Percentiles rank a stretch among this genome's conserved stretches.
Conservation (phyloP, 257 asterid genomes). For the Sherardia arvensis region DNA sequence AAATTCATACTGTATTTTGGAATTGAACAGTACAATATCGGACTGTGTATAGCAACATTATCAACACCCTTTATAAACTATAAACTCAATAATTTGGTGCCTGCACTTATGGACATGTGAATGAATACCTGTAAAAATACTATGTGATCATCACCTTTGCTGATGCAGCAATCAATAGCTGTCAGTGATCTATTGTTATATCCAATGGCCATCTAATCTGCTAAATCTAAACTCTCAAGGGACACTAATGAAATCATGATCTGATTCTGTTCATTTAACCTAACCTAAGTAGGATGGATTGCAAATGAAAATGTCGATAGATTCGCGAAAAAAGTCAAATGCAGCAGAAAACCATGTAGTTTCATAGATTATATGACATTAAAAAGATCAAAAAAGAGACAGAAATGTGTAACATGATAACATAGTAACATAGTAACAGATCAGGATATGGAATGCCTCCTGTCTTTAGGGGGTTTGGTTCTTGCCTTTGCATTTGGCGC, state of each 20-base stretch:
- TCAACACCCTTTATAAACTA: no score
- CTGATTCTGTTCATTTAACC: background rate
- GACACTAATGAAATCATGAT: background rate
- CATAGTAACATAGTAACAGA: background rate
- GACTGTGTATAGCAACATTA: no score
- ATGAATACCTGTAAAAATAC: background rate
- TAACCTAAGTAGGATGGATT: background rate
- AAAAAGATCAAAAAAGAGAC: constrained; percentile 4
- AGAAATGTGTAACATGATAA: background rate
- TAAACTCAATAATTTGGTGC: background rate
- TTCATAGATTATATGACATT: background rate
- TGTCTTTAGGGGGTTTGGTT: constrained; percentile 44
- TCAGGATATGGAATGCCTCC: constrained; percentile 75
- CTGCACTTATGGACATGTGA: background rate
- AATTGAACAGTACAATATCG: no score
- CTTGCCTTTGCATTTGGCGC: constrained; percentile 27
- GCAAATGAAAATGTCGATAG: background rate
- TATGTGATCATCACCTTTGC: background rate
- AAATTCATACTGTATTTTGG: no score
- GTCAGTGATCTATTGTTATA: background rate
- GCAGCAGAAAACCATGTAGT: background rate
- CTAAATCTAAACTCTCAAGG: background rate
- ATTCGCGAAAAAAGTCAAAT: no score
- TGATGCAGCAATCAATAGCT: background rate
- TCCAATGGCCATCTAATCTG: background rate